These are phyloP conservation scores for Bombardia bombarda DNA, from an alignment of 495 filamentous ascomycete species.

Conservation along the genomic window DNA sequence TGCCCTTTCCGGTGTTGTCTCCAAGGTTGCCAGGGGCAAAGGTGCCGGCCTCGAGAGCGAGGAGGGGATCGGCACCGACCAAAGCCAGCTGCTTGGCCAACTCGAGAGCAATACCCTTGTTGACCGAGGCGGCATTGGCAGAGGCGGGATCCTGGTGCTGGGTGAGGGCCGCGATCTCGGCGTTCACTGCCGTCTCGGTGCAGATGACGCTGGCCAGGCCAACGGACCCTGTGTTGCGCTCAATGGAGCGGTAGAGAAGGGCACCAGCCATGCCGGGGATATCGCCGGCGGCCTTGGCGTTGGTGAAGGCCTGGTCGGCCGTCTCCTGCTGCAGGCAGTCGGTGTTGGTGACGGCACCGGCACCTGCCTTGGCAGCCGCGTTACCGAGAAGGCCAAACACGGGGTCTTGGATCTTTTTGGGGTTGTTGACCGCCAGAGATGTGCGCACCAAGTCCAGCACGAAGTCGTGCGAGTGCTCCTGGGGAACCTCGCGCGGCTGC, in stretches of 20 bases:
- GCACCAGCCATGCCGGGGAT: constrained; percentile 47
- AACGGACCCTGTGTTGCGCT: constrained; percentile 54
- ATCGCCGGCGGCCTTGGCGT: constrained; percentile 53
- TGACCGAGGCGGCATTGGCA: constrained; percentile 35
- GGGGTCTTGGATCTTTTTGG: constrained; percentile 47
- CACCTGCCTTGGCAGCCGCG: constrained; percentile 45
- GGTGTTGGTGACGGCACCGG: constrained; percentile 45
- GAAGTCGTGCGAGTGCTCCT: constrained; percentile 54
- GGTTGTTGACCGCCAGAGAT: constrained; percentile 49
- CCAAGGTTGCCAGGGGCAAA: constrained; percentile 49
- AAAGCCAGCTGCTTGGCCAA: constrained; percentile 47
- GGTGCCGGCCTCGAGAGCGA: constrained; percentile 46
- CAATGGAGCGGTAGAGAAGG: constrained; percentile 53
- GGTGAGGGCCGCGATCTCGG: constrained; percentile 54
- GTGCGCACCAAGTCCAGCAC: constrained; percentile 37
- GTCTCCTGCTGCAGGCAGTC: constrained; percentile 59
- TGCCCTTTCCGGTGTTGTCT: constrained; percentile 48
- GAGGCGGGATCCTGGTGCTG: constrained; percentile 59
- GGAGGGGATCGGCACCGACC: constrained; percentile 49
- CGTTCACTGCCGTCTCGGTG: constrained; percentile 54
- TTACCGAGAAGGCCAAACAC: constrained; percentile 58
- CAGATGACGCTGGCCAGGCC: constrained; percentile 45
- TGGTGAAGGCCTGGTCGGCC: constrained; percentile 62
- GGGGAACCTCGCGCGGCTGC: constrained; percentile 45
- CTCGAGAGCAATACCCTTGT: constrained; percentile 48